Percentiles rank a stretch among this genome's conserved stretches.
phyloP scores from a whole-genome alignment of 345 rosid genomes.

The Theobroma cacao region DNA sequence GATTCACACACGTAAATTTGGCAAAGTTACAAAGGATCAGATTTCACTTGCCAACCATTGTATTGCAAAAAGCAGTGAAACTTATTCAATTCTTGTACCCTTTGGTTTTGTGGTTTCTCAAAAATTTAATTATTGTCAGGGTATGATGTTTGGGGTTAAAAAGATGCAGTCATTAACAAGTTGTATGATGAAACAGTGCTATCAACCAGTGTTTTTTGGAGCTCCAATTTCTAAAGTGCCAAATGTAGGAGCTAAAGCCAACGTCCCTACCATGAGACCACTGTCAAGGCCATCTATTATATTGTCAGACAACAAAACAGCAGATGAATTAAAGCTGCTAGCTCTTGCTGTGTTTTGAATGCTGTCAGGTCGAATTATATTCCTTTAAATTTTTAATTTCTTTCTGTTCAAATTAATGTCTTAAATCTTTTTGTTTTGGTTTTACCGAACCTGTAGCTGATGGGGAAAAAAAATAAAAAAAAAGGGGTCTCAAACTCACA shows the following conservation, averaged over 20 bases:
- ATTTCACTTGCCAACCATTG: too few species aligned
- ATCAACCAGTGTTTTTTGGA: not conserved
- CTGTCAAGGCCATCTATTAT: not conserved
- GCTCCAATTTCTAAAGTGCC: not conserved
- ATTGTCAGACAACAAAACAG: not conserved
- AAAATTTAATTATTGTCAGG: not conserved
- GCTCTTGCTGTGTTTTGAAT: not conserved
- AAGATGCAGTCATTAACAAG: not conserved
- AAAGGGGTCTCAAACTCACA: not conserved
- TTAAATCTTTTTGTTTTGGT: not conserved
- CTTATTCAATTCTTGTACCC: too few species aligned
- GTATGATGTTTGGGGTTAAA: not conserved
- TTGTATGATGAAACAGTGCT: not conserved
- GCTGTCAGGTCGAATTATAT: not conserved
- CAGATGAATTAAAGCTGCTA: not conserved
- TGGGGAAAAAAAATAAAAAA: not conserved
- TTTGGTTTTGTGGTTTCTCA: too few species aligned
- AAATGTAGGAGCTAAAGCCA: not conserved
- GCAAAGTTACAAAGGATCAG: too few species aligned
- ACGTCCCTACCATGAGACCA: not conserved
- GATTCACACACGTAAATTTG: too few species aligned
- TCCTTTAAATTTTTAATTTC: not conserved
- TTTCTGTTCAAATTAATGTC: not conserved
- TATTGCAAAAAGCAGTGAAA: too few species aligned
- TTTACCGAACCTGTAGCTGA: not conserved